Evolutionary conservation across 345 rosid species (phyloP), one percentile per base, ranked within the genome.

Genomic region (Brassica incana): DNA sequence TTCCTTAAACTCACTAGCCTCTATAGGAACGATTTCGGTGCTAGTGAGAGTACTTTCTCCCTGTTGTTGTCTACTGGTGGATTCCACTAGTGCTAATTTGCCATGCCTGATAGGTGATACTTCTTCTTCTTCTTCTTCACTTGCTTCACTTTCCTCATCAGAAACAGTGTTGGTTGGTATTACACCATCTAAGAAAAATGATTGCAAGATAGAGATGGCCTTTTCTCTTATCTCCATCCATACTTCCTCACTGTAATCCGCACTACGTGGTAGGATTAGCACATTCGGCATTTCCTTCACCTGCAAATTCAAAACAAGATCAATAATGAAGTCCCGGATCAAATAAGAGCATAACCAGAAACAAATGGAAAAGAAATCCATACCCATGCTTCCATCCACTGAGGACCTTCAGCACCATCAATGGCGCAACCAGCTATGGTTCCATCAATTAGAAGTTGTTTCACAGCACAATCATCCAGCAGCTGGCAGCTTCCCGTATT

Each of bases 341-440:
- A 25, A 59, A 33, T 32, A 66, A 12, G 2, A 59, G 63, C 54
- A 12, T 48, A 16, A 1, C 63, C 20, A 70, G 60, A 58, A 14
- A 15, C 11, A 59, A 12, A 77, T 58, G 45, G 65, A 38, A 52
- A 52, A 12, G 30, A 56, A 71, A 80, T 1, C 8, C 89, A 83
- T 92, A 96, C 99, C 99, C 99, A 93, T 69, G 98, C 99, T 91
- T 96, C 99, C 98, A 96, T 93, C 99, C 98, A 96, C 20, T 92
- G 98, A 25, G 99, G 99, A 70, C 99, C 98, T 87, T 96, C 99
- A 67, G 89, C 97, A 70, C 99, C 98, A 84, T 96, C 99, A 83
- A 96, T 75, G 40, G 99, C 97, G 84, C 98, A 93, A 52, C 99
- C 98, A 79, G 97, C 99, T 75, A 93, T 84, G 35, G 91, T 90